Base-by-base conservation (phyloP, 1,284 basidiomycete genomes). In the Baeospora myosura region DNA sequence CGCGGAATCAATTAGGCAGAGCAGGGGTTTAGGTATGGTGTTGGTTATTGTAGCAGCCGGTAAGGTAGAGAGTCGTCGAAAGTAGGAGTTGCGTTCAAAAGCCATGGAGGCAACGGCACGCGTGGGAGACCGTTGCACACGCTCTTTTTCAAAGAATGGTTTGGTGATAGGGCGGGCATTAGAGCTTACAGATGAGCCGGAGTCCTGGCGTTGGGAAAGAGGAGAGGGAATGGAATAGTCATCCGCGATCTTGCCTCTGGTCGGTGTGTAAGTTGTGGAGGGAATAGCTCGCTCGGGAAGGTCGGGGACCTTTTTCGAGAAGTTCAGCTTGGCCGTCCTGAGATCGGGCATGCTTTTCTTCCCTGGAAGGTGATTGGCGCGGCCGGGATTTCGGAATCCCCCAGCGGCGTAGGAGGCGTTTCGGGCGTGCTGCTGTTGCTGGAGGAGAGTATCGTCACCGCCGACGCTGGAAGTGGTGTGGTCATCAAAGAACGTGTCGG, bases 311-410 rank as follows among this genome's bases (percentile, higher is more conserved):
- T 54, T 50, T 44, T 48, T 54, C 43, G 41, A 50, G 38, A 71
- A 65, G 35, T 61, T 65, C 35, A 71, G 54, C 39, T 68, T 71
- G 16, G 70, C 64, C 33, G 76, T 78, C 17, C 88, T 76, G 37
- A 96, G 65, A 56, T 96, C 91, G 6, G 93, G 91, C 45, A 96
- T 67, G 41, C 89, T 93, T 63, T 94, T 90, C 65, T 90, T 92
- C 23, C 71, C 68, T 1, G 69, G 58, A 3, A 85, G 63, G 4
- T 65, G 63, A 20, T 58, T 51, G 12, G 63, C 63, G 35, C 59
- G 55, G 41, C 63, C 54, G 38, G 40, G 57, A 24, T 54, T 60
- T 24, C 63, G 24, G 28, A n/a, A 61, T 39, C 57, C 62, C 49
- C 64, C 66, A 34, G 56, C 53, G 10, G 71, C 66, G 50, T 75